Evolutionary conservation across 495 filamentous ascomycete species (phyloP).

Genomic region (Tuber indicum): DNA sequence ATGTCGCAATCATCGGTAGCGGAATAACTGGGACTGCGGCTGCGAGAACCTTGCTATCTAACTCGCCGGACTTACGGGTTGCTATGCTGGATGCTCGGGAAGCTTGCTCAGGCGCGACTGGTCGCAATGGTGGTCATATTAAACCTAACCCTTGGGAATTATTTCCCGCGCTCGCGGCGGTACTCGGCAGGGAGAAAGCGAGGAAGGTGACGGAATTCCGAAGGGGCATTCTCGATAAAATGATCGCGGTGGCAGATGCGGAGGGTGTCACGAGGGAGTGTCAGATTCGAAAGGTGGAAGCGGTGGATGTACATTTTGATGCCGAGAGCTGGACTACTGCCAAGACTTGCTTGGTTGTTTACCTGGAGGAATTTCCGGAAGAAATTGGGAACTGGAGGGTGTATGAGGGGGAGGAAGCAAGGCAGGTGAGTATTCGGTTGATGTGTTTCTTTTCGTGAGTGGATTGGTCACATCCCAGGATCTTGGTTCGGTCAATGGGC

Average conservation of each 20-base stretch:
- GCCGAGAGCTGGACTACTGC: slow-evolving; percentile 42
- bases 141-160: slow-evolving; percentile 43
- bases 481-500: background rate
- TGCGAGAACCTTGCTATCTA: slow-evolving; percentile 48
- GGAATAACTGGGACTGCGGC: slow-evolving; percentile 57
- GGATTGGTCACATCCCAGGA: slow-evolving; percentile 1
- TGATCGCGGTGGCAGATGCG: slow-evolving; percentile 38
- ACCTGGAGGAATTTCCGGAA: slow-evolving; percentile 44
- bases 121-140: slow-evolving; percentile 46
- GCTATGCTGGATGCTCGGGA: slow-evolving; percentile 45
- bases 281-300: slow-evolving; percentile 40
- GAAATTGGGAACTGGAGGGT: slow-evolving; percentile 27
- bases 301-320: slow-evolving; percentile 45
- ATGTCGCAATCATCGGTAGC: slow-evolving; percentile 57
- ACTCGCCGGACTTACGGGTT: slow-evolving; percentile 28
- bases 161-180: slow-evolving; percentile 37
- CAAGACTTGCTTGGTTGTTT: slow-evolving; percentile 40
- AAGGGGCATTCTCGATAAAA: slow-evolving; percentile 37
- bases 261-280: slow-evolving; percentile 37
- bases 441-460: background rate
- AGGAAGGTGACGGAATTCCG: slow-evolving; percentile 43
- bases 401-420: slow-evolving; percentile 38
- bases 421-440: slow-evolving; percentile 27
- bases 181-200: slow-evolving; percentile 37
- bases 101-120: slow-evolving; percentile 45